phyloP scores from a whole-genome alignment of 1,284 basidiomycete genomes.

The Trametes hirsuta region DNA sequence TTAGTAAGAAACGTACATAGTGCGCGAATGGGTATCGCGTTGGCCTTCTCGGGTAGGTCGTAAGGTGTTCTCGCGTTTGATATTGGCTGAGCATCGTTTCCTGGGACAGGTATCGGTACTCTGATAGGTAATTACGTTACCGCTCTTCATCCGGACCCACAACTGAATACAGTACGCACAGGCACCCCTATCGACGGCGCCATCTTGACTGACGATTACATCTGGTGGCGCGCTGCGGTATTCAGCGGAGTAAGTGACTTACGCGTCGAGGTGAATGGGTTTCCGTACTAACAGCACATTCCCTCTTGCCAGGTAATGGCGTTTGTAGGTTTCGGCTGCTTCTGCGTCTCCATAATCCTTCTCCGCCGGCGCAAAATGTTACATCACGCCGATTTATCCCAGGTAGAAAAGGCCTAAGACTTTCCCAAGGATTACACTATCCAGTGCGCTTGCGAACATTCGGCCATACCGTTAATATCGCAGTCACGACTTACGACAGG shows the following conservation, averaged over 20 bases:
- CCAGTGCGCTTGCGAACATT: too few species aligned
- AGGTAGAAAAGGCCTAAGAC: too few species aligned
- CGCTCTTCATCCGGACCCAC: not conserved
- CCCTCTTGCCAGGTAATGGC: slow-evolving; percentile 6
- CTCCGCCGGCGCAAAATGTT: slow-evolving; percentile 5
- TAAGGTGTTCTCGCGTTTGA: too few species aligned
- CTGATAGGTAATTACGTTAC: slow-evolving; percentile 12
- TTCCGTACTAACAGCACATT: too few species aligned
- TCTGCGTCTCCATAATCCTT: slow-evolving; percentile 5
- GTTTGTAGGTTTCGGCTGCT: slow-evolving; percentile 7
- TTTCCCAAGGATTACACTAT: too few species aligned
- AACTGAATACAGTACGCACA: not conserved
- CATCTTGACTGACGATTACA: slow-evolving; percentile 16
- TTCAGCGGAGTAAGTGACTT: slow-evolving; percentile 18
- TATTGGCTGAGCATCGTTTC: not conserved
- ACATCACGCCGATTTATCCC: too few species aligned
- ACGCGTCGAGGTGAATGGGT: too few species aligned
- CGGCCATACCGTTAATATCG: too few species aligned
- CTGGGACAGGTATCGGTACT: slow-evolving; percentile 14
- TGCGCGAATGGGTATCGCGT: slow-evolving; percentile 23
- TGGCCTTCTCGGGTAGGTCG: slow-evolving; percentile 16
- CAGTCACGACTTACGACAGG: too few species aligned
- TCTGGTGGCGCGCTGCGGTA: slow-evolving; percentile 24
- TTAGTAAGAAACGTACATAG: not conserved
- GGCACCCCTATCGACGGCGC: slow-evolving; percentile 24